Evolutionary conservation across 768 basidiomycete species (phyloP).

Genomic region (Mycena olivaceomarginata): DNA sequence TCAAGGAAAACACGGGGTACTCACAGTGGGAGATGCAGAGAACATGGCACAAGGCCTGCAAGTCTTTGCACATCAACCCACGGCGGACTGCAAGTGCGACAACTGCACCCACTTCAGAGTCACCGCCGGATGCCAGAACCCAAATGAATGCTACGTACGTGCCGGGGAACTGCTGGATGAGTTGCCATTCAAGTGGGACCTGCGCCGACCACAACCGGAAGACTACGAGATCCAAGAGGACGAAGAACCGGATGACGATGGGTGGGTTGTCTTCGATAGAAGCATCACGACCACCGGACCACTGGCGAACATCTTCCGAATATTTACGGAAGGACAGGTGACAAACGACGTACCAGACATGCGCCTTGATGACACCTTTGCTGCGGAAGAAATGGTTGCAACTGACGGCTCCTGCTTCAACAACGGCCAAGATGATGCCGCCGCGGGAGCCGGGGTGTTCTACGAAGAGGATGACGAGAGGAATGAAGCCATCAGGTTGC

Average conservation of each 20-base stretch:
- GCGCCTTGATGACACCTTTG: no score
- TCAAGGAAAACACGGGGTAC: slow-evolving; percentile 21
- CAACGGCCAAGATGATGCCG: slow-evolving; percentile 43
- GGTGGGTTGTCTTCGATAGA: slow-evolving; percentile 11
- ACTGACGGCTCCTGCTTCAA: slow-evolving; percentile 52
- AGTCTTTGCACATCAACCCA: not conserved
- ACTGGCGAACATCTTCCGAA: slow-evolving; percentile 30
- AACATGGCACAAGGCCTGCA: not conserved
- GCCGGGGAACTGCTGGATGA: not conserved
- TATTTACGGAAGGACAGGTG: slow-evolving; percentile 32
- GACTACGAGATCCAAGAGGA: slow-evolving; percentile 21
- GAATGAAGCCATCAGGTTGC: no score
- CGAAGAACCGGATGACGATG: not conserved
- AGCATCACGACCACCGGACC: not conserved
- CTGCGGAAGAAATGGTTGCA: not conserved
- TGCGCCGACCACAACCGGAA: slow-evolving; percentile 6
- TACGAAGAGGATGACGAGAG: no score
- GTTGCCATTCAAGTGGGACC: slow-evolving; percentile 34
- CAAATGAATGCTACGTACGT: not conserved
- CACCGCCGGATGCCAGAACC: not conserved
- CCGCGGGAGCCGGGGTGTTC: no score
- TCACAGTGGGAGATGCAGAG: slow-evolving; percentile 28
- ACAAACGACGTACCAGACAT: not conserved
- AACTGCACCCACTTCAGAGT: slow-evolving; percentile 9
- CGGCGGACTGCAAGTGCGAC: slow-evolving; percentile 4